These are phyloP conservation scores for Termitomyces sp. DNA, from an alignment of 768 basidiomycete genomes.

Conservation along the genomic window DNA sequence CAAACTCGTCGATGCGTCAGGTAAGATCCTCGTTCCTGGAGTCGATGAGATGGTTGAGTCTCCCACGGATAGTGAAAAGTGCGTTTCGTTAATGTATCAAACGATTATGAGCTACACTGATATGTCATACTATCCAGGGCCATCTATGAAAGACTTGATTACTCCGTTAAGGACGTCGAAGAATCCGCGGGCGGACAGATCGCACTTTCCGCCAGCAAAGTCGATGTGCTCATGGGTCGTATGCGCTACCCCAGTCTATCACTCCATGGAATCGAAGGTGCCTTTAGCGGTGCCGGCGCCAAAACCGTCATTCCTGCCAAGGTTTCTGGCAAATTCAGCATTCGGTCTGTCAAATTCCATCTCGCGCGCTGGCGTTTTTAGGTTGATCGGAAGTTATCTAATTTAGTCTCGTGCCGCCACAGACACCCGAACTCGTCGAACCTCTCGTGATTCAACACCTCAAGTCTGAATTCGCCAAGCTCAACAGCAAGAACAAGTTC, in stretches of 20 bases:
- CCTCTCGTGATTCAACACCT: conserved; percentile 69
- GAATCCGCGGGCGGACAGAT: conserved; percentile 70
- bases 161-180: conserved; percentile 67
- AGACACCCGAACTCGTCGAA: conserved; percentile 71
- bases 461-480: conserved; percentile 74
- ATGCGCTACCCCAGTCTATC: conserved; percentile 90
- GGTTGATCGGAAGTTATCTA: background rate
- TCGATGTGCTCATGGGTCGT: conserved; percentile 80
- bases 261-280: conserved; percentile 94
- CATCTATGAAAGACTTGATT: conserved; percentile 74
- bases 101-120: background rate
- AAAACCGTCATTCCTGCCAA: conserved; percentile 96
- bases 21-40: conserved; percentile 86
- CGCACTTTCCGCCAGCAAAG: conserved; percentile 73
- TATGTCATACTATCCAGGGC: conserved; percentile 23
- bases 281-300: conserved; percentile 75
- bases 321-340: conserved; percentile 89
- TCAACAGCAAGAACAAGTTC: conserved; percentile 81
- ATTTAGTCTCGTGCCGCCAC: conserved; percentile 76
- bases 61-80: conserved; percentile 71
- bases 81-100: conserved; percentile 12
- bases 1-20: conserved; percentile 73
- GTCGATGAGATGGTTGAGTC: conserved; percentile 79
- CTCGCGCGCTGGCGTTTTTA: background rate
- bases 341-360: conserved; percentile 48